Conservation (phyloP, 2,329 filamentous ascomycete genomes). For the Calonectria honghensis region DNA sequence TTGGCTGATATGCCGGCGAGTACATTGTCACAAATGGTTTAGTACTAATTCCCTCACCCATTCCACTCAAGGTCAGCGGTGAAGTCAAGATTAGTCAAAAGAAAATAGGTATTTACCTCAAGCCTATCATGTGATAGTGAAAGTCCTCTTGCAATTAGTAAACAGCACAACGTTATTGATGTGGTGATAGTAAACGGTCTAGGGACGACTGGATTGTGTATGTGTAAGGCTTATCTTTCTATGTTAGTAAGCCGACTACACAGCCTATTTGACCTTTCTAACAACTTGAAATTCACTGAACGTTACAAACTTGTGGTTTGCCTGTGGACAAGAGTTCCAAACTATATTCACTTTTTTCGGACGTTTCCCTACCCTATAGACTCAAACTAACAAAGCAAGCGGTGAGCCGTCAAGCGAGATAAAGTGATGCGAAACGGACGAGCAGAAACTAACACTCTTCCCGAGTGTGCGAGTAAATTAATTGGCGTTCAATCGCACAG, state of each 20-base stretch:
- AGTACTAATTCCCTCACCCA: slow-evolving; percentile 6
- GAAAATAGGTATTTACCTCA: neutral
- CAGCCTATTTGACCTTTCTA: neutral
- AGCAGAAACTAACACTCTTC: neutral
- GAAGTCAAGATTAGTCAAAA: neutral
- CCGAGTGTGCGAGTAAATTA: neutral
- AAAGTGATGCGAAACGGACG: neutral
- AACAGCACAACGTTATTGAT: neutral
- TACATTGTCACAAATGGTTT: slow-evolving; percentile 1
- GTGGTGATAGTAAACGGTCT: neutral
- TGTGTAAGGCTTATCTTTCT: too few relatives aligned
- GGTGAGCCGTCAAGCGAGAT: neutral
- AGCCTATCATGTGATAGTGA: neutral
- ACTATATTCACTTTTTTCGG: neutral
- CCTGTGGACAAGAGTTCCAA: neutral
- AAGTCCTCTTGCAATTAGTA: neutral
- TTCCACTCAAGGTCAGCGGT: neutral
- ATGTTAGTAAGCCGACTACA: neutral
- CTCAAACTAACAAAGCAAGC: neutral
- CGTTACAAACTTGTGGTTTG: neutral
- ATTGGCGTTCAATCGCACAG: neutral
- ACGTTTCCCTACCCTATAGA: too few relatives aligned
- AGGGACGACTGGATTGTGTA: neutral
- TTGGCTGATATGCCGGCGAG: neutral
- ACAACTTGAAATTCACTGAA: neutral